Conservation (phyloP, 192 early-diverging fungal genomes). For the Podila epigama region DNA sequence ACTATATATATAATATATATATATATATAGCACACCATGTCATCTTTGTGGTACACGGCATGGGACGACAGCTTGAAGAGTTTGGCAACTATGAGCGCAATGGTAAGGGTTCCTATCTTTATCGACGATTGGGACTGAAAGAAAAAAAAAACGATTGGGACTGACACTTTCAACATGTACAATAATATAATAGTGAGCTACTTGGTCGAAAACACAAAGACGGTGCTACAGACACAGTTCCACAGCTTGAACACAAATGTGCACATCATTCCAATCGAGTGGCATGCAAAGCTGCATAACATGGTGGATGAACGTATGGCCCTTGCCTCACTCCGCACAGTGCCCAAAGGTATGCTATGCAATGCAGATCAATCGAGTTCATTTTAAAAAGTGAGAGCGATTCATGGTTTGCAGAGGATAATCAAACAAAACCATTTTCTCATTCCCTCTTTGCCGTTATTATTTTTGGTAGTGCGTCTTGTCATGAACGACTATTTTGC, state of each 20-base stretch:
- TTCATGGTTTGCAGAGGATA: not conserved
- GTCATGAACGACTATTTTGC: constrained; percentile 56
- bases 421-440: not conserved
- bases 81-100: constrained; percentile 54
- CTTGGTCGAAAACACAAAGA: constrained; percentile 38
- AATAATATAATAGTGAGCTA: constrained; percentile 6
- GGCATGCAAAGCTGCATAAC: constrained; percentile 52
- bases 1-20: no score
- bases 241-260: constrained; percentile 38
- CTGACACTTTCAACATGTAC: not conserved
- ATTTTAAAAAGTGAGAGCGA: no score
- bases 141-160: not conserved
- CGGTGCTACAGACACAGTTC: constrained; percentile 35
- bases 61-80: constrained; percentile 59
- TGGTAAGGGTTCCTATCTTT: no score
- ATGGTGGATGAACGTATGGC: constrained; percentile 54
- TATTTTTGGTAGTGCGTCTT: constrained; percentile 50
- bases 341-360: constrained; percentile 50
- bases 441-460: no score
- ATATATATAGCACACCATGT: constrained; percentile 47
- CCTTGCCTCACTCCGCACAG: constrained; percentile 45
- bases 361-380: not conserved
- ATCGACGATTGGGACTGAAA: no score
- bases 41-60: constrained; percentile 61
- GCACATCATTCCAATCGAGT: constrained; percentile 51